Percentiles rank a stretch among this genome's conserved stretches.
These are phyloP conservation scores for Pinus tabuliformis DNA, from an alignment of 75 land plant species.

Conservation along the genomic window DNA sequence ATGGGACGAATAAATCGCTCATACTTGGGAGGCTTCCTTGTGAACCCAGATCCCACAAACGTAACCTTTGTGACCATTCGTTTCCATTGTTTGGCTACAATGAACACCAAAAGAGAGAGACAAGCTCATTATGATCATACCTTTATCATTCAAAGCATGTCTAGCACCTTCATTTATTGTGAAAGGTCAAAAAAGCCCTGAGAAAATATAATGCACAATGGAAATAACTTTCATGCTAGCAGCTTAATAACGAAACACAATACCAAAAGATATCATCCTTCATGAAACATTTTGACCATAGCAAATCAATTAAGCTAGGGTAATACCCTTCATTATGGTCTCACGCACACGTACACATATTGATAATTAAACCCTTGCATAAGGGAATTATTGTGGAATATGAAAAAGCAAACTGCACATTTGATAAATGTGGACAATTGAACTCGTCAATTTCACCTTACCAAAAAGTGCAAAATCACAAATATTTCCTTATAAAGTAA, in stretches of 20 bases:
- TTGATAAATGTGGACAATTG: too few species aligned
- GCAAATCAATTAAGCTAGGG: too few species aligned
- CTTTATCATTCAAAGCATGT: background rate
- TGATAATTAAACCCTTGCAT: too few species aligned
- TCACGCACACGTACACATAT: too few species aligned
- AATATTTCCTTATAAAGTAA: too few species aligned
- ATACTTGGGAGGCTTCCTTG: conserved; percentile 98
- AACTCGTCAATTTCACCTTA: too few species aligned
- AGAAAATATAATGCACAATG: background rate
- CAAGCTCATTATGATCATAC: background rate
- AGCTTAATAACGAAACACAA: background rate
- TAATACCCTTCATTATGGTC: too few species aligned
- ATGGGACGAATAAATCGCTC: conserved; percentile 96
- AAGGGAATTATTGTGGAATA: too few species aligned
- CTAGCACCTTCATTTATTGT: background rate
- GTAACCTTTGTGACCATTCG: conserved; percentile 98
- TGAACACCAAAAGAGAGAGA: conserved; percentile 2
- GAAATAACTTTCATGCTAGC: background rate
- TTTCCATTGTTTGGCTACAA: conserved; percentile 97
- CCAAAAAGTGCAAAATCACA: too few species aligned
- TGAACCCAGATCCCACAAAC: conserved; percentile 94
- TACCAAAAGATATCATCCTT: too few species aligned
- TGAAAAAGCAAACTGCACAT: too few species aligned
- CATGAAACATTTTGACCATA: too few species aligned
- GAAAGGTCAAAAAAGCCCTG: background rate